Conservation (phyloP, 2,329 filamentous ascomycete genomes). For the Neopestalotiopsis sp. region DNA sequence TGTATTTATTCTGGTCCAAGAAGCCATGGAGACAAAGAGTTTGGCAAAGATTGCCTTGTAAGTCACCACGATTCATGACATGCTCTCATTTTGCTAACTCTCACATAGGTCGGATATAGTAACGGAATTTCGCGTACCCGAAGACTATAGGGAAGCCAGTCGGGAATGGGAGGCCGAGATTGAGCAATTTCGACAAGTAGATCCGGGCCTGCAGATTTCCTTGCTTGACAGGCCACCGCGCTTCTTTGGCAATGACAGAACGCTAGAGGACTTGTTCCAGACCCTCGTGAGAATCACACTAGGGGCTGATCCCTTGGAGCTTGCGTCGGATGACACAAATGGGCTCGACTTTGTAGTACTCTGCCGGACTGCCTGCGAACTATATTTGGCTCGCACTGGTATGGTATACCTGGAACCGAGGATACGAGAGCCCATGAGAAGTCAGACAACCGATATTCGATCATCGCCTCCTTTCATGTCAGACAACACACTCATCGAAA, state of each 20-base stretch:
- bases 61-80: slow-evolving; percentile 13
- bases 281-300: slow-evolving; percentile 21
- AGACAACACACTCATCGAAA: slow-evolving; percentile 30
- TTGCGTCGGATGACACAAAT: slow-evolving; percentile 15
- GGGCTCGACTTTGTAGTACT: slow-evolving; percentile 20
- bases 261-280: slow-evolving; percentile 28
- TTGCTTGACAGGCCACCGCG: slow-evolving; percentile 23
- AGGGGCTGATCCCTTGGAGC: slow-evolving; percentile 17
- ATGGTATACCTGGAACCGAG: slow-evolving; percentile 22
- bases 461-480: slow-evolving; percentile 18
- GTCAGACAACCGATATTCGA: slow-evolving; percentile 2
- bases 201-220: slow-evolving; percentile 27
- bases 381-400: slow-evolving; percentile 33
- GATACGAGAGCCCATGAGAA: not conserved
- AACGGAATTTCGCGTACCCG: slow-evolving; percentile 16
- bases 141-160: slow-evolving; percentile 21
- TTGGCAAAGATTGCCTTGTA: slow-evolving; percentile 29
- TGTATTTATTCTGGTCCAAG: slow-evolving; percentile 16
- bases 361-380: slow-evolving; percentile 32
- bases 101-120: slow-evolving; percentile 10
- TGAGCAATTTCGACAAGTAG: slow-evolving; percentile 25
- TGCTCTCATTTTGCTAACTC: slow-evolving; percentile 11
- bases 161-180: slow-evolving; percentile 32
- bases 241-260: slow-evolving; percentile 20
- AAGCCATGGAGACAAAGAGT: slow-evolving; percentile 17